Base-by-base conservation (phyloP, 202 grass and related monocot genomes). In the Zoysia matrella region DNA sequence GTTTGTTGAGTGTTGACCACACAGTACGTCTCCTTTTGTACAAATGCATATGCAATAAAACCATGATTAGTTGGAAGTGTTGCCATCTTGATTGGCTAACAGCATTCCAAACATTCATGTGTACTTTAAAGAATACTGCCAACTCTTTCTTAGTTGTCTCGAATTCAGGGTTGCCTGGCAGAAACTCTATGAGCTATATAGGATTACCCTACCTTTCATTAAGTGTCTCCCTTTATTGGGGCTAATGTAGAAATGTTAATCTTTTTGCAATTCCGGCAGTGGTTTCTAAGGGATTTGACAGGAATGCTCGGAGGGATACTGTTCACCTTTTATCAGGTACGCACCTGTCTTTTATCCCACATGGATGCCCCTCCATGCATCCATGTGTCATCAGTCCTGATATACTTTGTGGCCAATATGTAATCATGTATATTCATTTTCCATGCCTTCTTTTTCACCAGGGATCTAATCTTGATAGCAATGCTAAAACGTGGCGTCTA, bases 301-400 rank as follows among this genome's bases (percentile, higher is more conserved):
- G 95, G 95, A 51, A 98, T 98, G 95, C 92, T 98, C 40, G 95
- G 92, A 87, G 90, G 92, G 30, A 95, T 95, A 79, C 82, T 98
- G 50, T 98, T 98, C 85, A 93, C 95, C 39, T 98, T 95, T 80
- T 98, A 95, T 85, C 90, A 98, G 92, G 95, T 98, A 90, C 10
- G 9, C 12, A 52, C 6, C 53, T 64, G 22, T 79, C 54, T 85
- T 85, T 60, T 30, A 58, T 52, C 51, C 72, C 63, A 71, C 3
- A 52, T 47, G 12, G 22, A 60, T 60, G 22, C 55, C 53, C 13
- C 72, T 41, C 12, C 72, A 11, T 4, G 10, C 30, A 72, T 72
- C 30, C 55, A 62, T 81, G 13, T 51, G 67, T 15, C 49, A 71
- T 72, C 70, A 22, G 50, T 82, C 71, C 36, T 22, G 8, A 42